These are phyloP conservation scores for Cercophora sp. DNA, from an alignment of 495 filamentous ascomycete species.

Conservation along the genomic window DNA sequence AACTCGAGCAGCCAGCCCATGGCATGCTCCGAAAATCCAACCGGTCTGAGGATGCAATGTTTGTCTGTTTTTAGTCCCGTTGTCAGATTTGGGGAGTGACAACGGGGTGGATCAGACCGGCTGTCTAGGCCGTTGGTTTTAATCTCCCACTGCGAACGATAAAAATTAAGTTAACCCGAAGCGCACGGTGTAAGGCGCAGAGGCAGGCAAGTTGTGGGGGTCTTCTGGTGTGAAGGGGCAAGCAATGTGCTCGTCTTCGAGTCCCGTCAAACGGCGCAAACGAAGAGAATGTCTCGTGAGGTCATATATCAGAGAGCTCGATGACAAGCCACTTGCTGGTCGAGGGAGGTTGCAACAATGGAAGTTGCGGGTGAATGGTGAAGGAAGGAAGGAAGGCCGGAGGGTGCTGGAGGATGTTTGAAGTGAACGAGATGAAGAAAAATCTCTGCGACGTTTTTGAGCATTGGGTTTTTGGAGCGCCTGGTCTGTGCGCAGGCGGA, in stretches of 20 bases:
- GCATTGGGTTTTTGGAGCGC: neutral
- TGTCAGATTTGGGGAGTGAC: conserved; percentile 45
- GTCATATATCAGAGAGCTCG: conserved; percentile 14
- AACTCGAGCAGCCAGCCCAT: too few relatives aligned
- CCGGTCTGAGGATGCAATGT: conserved; percentile 42
- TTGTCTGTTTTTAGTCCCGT: conserved; percentile 59
- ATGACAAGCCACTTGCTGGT: conserved; percentile 3
- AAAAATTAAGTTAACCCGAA: conserved; percentile 49
- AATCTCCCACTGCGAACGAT: conserved; percentile 61
- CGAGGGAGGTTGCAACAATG: neutral
- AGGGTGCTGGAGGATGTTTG: too few relatives aligned
- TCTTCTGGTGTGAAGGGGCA: conserved; percentile 16
- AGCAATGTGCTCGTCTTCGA: conserved; percentile 13
- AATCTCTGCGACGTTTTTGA: conserved; percentile 1
- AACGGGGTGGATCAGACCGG: conserved; percentile 60
- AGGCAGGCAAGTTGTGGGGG: conserved; percentile 60
- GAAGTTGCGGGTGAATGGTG: too few relatives aligned
- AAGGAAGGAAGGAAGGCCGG: too few relatives aligned
- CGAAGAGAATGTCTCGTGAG: too few relatives aligned
- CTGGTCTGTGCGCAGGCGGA: neutral
- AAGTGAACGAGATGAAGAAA: neutral
- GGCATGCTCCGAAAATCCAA: too few relatives aligned
- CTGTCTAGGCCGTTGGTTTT: conserved; percentile 56
- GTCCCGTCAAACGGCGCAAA: conserved; percentile 1
- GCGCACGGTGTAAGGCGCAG: conserved; percentile 47